Base-by-base conservation (phyloP, 2,329 filamentous ascomycete species). In the Tolypocladium sp. region DNA sequence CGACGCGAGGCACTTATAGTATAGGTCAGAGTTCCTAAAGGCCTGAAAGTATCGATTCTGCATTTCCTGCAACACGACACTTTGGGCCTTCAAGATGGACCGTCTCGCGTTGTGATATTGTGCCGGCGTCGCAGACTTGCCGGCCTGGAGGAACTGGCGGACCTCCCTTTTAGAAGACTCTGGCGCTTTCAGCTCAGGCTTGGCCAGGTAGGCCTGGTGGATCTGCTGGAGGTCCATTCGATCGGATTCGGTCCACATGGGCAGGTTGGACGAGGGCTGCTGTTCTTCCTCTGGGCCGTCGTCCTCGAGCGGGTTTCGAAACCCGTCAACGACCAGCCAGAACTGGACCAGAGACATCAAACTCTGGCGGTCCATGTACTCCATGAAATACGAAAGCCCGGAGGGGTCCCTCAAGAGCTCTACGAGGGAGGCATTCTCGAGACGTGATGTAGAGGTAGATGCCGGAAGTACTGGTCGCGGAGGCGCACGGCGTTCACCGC, bases 371-470 rank as follows among this genome's bases (percentile, higher is more conserved):
- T 99, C 94, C 94, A 99, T 99, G 69, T 92, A 97, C 71, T 99
- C 94, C 94, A 99, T 99, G 76, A 99, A 97, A 71, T 96, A 99
- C 2, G 94, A 97, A 10, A 99, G 79, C 0, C 91, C 93, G 1
- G 93, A 89, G 2, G 94, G 85, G 72, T 95, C 92, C 65, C 92
- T 89, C 60, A 99, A 80, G n/a, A 99, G 81, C 64, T 97, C 92
- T 15, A 87, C 84, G 2, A 97, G 78, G 1, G 90, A 87, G 9
- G 88, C 88, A 65, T 89, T 89, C 63, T 92, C 87, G 44, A 92
- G 77, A 52, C 81, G 82, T 2, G 89, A 88, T n/a, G 82, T 75
- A 17, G 72, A 71, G 2, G 63, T 66, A 30, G 66, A 59, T 57
- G 72, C 66, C 2, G 62, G 54, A 6, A 67, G 62, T 9, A 65